Conservation (phyloP, 495 filamentous ascomycete genomes). For the Aspergillus indologenus region DNA sequence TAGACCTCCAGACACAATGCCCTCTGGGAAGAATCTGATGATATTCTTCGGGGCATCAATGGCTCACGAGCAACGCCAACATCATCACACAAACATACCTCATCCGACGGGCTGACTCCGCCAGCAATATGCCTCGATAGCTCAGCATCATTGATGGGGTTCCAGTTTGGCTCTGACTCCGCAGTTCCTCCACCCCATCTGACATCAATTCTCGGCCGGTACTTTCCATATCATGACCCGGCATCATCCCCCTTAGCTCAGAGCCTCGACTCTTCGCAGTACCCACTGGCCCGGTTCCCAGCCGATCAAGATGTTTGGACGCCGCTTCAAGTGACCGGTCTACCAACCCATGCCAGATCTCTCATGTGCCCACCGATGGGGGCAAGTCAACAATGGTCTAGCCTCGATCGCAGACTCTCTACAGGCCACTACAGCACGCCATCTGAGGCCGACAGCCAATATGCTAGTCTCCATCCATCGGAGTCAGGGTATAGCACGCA, state of each 20-base stretch:
- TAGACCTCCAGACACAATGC: conserved; percentile 13
- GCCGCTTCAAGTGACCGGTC: conserved; percentile 36
- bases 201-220: conserved; percentile 23
- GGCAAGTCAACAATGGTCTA: conserved; percentile 15
- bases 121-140: conserved; percentile 25
- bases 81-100: conserved; percentile 16
- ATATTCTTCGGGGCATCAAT: conserved; percentile 41
- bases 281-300: conserved; percentile 25
- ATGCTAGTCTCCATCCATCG: conserved; percentile 44
- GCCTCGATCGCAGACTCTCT: conserved; percentile 25
- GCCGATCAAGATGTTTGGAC: conserved; percentile 40
- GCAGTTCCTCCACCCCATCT: conserved; percentile 21
- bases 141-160: conserved; percentile 30
- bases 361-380: conserved; percentile 21
- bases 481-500: conserved; percentile 66
- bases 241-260: conserved; percentile 21
- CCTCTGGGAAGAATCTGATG: conserved; percentile 29
- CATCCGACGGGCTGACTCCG: conserved; percentile 15
- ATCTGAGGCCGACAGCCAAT: conserved; percentile 58
- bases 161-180: conserved; percentile 27
- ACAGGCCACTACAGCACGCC: conserved; percentile 32
- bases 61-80: conserved; percentile 18
- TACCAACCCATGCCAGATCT: conserved; percentile 20
- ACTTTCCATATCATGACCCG: conserved; percentile 11
- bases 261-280: conserved; percentile 24